phyloP scores from a whole-genome alignment of 2,329 filamentous ascomycete genomes.

The Aspergillus tubingensis region DNA sequence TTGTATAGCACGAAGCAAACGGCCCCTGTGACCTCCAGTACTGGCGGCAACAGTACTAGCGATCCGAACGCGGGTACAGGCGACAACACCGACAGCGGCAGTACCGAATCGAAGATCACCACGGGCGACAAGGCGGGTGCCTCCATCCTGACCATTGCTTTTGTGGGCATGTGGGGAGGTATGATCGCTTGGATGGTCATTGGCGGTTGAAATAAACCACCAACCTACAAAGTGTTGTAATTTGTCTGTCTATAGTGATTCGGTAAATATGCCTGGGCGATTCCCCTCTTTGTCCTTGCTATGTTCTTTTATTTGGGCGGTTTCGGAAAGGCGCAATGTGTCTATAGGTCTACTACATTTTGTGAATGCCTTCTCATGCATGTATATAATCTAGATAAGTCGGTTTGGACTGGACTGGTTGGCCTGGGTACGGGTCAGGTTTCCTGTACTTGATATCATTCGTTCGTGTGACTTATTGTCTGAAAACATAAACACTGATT shows the following conservation, averaged over 20 bases:
- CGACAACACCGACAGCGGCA: slow-evolving; percentile 5
- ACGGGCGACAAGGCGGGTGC: slow-evolving; percentile 43
- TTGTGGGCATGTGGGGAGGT: slow-evolving; percentile 31
- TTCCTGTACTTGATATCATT: too few species aligned
- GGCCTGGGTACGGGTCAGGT: too few species aligned
- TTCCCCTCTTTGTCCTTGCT: neutral
- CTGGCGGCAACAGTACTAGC: slow-evolving; percentile 57
- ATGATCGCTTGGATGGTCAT: slow-evolving; percentile 35
- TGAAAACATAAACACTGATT: too few species aligned
- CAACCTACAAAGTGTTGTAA: too few species aligned
- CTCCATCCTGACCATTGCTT: slow-evolving; percentile 37
- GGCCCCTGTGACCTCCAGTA: slow-evolving; percentile 40
- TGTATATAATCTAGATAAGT: neutral
- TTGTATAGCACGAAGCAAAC: slow-evolving; percentile 54
- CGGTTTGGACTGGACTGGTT: too few species aligned
- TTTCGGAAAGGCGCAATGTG: neutral
- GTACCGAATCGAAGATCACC: slow-evolving; percentile 19
- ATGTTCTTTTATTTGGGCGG: neutral
- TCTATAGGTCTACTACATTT: neutral
- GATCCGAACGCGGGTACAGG: slow-evolving; percentile 39
- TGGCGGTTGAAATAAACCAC: slow-evolving; percentile 17
- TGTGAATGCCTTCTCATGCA: neutral
- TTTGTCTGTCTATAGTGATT: neutral
- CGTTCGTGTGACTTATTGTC: too few species aligned
- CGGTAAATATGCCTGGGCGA: neutral